Evolutionary conservation across 768 basidiomycete genomes (phyloP).

Genomic region (Tulasnella sp.): DNA sequence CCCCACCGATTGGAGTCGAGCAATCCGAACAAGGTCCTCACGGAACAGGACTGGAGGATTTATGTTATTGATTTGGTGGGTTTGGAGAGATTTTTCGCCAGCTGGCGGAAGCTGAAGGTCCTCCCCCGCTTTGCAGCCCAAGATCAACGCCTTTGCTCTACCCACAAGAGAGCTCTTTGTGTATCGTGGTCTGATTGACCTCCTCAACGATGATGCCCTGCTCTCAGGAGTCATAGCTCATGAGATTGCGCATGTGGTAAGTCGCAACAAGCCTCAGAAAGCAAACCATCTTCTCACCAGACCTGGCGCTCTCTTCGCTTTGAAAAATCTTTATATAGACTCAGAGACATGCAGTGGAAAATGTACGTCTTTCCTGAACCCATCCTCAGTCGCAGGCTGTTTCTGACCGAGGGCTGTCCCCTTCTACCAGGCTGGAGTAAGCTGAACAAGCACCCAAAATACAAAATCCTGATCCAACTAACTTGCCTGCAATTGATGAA

Average conservation of each 20-base stretch:
- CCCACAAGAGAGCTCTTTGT: slow-evolving; percentile 40
- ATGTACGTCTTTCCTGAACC: slow-evolving; percentile 30
- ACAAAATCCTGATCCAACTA: neutral
- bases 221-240: slow-evolving; percentile 38
- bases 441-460: neutral
- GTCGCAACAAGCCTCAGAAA: neutral
- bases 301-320: neutral
- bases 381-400: neutral
- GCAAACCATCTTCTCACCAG: neutral
- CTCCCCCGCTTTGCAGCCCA: slow-evolving; percentile 25
- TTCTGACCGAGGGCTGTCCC: neutral
- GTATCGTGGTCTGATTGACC: slow-evolving; percentile 37
- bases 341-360: slow-evolving; percentile 40
- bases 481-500: neutral
- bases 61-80: slow-evolving; percentile 37
- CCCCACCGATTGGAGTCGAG: slow-evolving; percentile 33
- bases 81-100: neutral
- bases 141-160: slow-evolving; percentile 37
- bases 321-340: slow-evolving; percentile 20
- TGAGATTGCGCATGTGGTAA: slow-evolving; percentile 32
- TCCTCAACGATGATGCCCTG: slow-evolving; percentile 34
- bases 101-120: neutral
- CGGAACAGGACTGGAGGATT: slow-evolving; percentile 35
- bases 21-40: slow-evolving; percentile 36
- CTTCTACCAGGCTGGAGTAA: neutral